Conservation (phyloP, 345 rosid species). For the Schrenkiella parvula region DNA sequence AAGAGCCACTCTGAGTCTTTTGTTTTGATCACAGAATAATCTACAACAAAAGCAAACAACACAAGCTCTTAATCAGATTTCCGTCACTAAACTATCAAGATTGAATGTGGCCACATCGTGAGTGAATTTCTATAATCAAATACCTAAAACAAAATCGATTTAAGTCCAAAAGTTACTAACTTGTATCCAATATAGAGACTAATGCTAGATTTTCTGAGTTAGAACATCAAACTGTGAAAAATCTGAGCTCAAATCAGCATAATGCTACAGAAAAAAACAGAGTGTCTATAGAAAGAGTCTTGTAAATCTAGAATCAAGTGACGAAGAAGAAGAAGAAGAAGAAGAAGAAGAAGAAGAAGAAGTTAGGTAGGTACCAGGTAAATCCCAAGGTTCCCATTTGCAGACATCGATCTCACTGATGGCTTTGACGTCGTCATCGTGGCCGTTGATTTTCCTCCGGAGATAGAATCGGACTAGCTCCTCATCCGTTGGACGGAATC, state of each 20-base stretch:
- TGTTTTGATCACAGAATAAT: conserved; percentile 51
- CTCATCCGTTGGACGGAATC: conserved; percentile 90
- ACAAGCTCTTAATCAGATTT: background rate
- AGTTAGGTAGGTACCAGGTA: conserved; percentile 61
- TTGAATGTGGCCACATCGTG: background rate
- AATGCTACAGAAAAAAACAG: background rate
- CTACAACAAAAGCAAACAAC: conserved; percentile 32
- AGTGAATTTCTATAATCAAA: background rate
- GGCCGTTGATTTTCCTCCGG: conserved; percentile 71
- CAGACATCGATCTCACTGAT: conserved; percentile 85
- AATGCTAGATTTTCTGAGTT: background rate
- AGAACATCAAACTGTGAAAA: background rate
- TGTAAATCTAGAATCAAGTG: background rate
- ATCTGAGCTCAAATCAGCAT: background rate
- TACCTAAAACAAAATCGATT: background rate
- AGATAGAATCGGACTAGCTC: conserved; percentile 71
- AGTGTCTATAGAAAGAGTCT: background rate
- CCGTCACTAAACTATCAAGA: background rate
- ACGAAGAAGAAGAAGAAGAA: conserved; percentile 7
- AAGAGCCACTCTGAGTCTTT: conserved; percentile 89
- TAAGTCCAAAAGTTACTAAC: background rate
- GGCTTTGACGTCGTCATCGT: conserved; percentile 47
- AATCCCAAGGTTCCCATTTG: conserved; percentile 93
- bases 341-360: background rate
- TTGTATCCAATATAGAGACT: background rate